These are phyloP conservation scores for Silene noctiflora DNA, from an alignment of 179 eudicot species.

Conservation along the genomic window DNA sequence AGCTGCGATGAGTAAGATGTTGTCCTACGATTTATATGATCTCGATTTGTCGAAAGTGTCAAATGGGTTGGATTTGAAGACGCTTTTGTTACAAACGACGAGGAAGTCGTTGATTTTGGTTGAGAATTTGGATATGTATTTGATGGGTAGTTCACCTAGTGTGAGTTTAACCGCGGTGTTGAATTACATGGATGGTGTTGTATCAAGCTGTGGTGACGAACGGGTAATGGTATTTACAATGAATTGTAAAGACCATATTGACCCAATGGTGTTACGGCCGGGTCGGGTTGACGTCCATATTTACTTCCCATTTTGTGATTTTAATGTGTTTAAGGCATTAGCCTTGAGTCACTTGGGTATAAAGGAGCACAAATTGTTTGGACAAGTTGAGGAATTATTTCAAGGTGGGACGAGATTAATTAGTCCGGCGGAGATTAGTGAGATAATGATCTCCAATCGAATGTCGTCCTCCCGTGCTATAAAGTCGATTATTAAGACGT, in stretches of 20 bases:
- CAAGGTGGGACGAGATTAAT: constrained; percentile 44
- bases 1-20: constrained; percentile 60
- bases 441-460: constrained; percentile 72
- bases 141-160: constrained; percentile 41
- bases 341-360: constrained; percentile 52
- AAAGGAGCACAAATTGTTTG: constrained; percentile 35
- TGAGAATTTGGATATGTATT: constrained; percentile 63
- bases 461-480: constrained; percentile 62
- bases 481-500: constrained; percentile 50
- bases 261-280: constrained; percentile 57
- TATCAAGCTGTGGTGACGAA: constrained; percentile 76
- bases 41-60: constrained; percentile 44
- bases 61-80: constrained; percentile 55
- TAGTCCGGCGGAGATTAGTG: constrained; percentile 66
- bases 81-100: constrained; percentile 50
- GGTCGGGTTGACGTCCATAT: constrained; percentile 73
- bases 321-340: constrained; percentile 50
- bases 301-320: constrained; percentile 67
- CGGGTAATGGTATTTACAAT: constrained; percentile 76
- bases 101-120: constrained; percentile 59
- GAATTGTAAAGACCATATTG: constrained; percentile 54
- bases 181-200: constrained; percentile 78
- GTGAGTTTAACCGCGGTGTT: constrained; percentile 56
- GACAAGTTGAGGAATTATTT: constrained; percentile 70
- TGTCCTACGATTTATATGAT: constrained; percentile 61